Conservation (phyloP, 2,329 filamentous ascomycete species). For the Blumeria graminis region DNA sequence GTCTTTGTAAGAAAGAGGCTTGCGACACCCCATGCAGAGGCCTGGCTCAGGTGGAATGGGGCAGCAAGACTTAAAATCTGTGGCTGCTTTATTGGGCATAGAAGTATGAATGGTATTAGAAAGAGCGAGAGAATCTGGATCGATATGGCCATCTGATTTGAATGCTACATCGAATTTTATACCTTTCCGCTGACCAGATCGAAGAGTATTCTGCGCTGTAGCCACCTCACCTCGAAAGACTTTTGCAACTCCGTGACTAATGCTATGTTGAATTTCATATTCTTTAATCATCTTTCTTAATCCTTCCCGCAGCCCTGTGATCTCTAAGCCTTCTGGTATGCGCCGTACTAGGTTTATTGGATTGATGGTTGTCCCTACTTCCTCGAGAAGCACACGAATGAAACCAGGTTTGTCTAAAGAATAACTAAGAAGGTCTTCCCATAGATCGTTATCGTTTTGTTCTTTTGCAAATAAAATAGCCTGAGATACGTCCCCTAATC, state of each 20-base stretch:
- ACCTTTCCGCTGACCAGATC: conserved; percentile 56
- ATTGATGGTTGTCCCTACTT: conserved; percentile 83
- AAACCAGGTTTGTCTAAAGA: conserved; percentile 95
- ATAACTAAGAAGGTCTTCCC: conserved; percentile 85
- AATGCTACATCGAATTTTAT: conserved; percentile 65
- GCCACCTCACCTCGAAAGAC: conserved; percentile 76
- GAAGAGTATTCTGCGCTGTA: conserved; percentile 54
- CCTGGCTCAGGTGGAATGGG: conserved; percentile 20
- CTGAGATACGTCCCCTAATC: conserved; percentile 72
- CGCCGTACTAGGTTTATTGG: conserved; percentile 73
- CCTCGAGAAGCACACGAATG: conserved; percentile 73
- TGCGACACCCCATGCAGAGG: conserved; percentile 33
- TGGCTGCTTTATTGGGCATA: background rate
- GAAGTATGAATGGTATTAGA: conserved; percentile 3
- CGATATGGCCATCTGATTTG: conserved; percentile 12
- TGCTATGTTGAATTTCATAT: conserved; percentile 84
- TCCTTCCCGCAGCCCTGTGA: conserved; percentile 71
- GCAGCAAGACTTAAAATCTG: conserved; percentile 2
- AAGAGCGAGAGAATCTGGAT: conserved; percentile 18
- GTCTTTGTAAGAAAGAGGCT: conserved; percentile 34
- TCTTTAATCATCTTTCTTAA: conserved; percentile 81
- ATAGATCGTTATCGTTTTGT: conserved; percentile 75
- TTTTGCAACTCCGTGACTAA: conserved; percentile 68
- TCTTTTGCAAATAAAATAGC: conserved; percentile 89
- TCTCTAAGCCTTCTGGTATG: conserved; percentile 82